Percentiles rank a stretch among this genome's conserved stretches.
Evolutionary conservation across 257 asterid genomes (phyloP).

Genomic region (Przewalskia tangutica): DNA sequence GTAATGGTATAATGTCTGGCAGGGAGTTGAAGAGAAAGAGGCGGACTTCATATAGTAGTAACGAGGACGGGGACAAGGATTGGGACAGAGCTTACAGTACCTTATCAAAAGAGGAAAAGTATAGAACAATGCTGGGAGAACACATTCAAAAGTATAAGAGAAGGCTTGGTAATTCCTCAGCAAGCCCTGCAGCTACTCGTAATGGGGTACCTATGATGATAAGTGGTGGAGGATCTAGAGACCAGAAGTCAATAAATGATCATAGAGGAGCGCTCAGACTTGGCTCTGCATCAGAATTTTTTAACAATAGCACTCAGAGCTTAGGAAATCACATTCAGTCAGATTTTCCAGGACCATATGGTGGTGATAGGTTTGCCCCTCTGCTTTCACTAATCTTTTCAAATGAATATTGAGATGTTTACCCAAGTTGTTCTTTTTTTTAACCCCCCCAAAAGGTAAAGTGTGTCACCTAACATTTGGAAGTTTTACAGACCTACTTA

Average conservation of each 20-base stretch:
- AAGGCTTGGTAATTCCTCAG: constrained; percentile 53
- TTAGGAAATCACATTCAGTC: constrained; percentile 43
- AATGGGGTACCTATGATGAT: constrained; percentile 29
- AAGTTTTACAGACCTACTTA: constrained; percentile 49
- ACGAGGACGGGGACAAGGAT: constrained; percentile 65
- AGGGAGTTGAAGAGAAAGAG: constrained; percentile 67
- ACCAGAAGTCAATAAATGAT: constrained; percentile 48
- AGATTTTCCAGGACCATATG: constrained; percentile 47
- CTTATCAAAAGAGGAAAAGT: constrained; percentile 63
- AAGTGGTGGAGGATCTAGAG: constrained; percentile 43
- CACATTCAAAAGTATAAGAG: constrained; percentile 80
- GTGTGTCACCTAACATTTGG: neutral
- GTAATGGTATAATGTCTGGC: constrained; percentile 57
- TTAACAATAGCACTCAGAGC: constrained; percentile 36
- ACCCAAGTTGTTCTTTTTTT: neutral
- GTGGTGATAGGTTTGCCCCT: constrained; percentile 58
- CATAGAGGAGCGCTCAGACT: constrained; percentile 48
- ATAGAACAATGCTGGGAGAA: constrained; percentile 94
- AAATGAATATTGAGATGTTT: neutral
- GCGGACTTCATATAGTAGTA: constrained; percentile 53
- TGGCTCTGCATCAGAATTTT: constrained; percentile 59
- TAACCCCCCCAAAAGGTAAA: neutral
- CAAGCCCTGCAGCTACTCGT: constrained; percentile 41
- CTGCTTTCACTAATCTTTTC: neutral
- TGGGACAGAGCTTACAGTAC: constrained; percentile 48